Evolutionary conservation across 768 basidiomycete genomes (phyloP).

Genomic region (Clitopilus hobsonii): DNA sequence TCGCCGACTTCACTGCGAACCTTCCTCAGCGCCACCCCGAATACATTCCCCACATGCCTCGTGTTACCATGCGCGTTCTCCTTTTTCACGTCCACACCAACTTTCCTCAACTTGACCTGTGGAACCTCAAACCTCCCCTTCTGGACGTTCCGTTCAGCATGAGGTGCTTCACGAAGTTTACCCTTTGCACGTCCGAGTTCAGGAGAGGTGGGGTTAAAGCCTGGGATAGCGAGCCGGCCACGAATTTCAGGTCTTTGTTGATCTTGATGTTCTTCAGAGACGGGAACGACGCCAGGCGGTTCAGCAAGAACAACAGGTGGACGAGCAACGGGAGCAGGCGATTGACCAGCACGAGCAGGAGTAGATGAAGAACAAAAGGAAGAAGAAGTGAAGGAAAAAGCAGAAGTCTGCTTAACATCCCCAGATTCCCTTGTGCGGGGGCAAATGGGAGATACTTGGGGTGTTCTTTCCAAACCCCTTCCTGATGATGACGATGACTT

Average conservation of each 20-base stretch:
- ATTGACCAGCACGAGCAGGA: too few species aligned
- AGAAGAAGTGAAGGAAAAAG: too few species aligned
- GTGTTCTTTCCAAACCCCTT: too few species aligned
- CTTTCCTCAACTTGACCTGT: background rate
- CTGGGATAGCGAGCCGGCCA: background rate
- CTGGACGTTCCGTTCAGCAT: background rate
- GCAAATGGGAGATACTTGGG: too few species aligned
- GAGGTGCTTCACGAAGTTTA: background rate
- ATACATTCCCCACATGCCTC: background rate
- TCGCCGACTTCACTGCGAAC: background rate
- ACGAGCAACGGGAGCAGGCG: too few species aligned
- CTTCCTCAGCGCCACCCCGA: background rate
- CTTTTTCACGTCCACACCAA: background rate
- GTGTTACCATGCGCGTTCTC: background rate
- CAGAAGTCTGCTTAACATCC: too few species aligned
- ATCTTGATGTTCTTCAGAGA: background rate
- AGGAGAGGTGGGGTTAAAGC: background rate
- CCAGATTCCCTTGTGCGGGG: too few species aligned
- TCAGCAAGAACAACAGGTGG: too few species aligned
- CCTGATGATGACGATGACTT: too few species aligned
- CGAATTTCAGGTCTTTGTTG: background rate
- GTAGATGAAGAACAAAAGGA: too few species aligned
- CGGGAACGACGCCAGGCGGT: too few species aligned
- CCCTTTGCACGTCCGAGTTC: background rate
- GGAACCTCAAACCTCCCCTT: background rate